phyloP scores from a whole-genome alignment of 768 basidiomycete species.

The Leucosporidium yakuticum region DNA sequence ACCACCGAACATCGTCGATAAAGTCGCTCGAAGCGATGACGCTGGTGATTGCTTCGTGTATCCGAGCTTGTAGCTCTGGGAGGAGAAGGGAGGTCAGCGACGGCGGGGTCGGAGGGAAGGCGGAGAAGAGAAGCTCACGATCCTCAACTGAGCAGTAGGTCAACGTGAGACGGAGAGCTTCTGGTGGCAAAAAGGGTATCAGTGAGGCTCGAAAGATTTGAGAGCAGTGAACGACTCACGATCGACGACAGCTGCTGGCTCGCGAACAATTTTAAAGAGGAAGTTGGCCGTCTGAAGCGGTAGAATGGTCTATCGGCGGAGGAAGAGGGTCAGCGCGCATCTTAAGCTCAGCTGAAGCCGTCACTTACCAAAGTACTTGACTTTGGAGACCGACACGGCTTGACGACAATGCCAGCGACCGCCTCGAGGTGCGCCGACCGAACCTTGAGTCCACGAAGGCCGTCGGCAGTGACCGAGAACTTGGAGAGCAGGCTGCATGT shows the following conservation, averaged over 20 bases:
- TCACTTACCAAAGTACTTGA: conserved; percentile 39
- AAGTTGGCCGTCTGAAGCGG: conserved; percentile 70
- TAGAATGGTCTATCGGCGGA: conserved; percentile 58
- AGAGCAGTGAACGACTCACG: not conserved
- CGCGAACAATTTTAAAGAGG: conserved; percentile 54
- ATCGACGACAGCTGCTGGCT: not conserved
- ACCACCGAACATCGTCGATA: conserved; percentile 24
- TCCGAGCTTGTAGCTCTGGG: conserved; percentile 7
- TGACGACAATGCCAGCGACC: conserved; percentile 6
- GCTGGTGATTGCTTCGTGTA: too few species aligned
- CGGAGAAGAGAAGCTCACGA: not conserved
- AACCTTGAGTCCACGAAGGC: conserved; percentile 71
- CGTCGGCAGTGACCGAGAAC: conserved; percentile 80
- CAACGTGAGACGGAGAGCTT: conserved; percentile 8
- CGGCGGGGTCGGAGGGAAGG: too few species aligned
- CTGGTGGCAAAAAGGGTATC: not conserved
- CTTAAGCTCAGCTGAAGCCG: rapidly evolving
- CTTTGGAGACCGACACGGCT: conserved; percentile 50
- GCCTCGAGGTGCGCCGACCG: conserved; percentile 55
- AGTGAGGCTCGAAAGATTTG: not conserved
- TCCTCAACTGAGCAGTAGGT: conserved; percentile 20
- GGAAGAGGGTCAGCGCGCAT: too few species aligned
- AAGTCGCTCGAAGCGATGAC: not conserved
- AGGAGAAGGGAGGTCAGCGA: too few species aligned
- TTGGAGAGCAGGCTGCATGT: conserved; percentile 72